Base-by-base conservation (phyloP, 2,329 filamentous ascomycete species). In the Paracamarosporium sp. region DNA sequence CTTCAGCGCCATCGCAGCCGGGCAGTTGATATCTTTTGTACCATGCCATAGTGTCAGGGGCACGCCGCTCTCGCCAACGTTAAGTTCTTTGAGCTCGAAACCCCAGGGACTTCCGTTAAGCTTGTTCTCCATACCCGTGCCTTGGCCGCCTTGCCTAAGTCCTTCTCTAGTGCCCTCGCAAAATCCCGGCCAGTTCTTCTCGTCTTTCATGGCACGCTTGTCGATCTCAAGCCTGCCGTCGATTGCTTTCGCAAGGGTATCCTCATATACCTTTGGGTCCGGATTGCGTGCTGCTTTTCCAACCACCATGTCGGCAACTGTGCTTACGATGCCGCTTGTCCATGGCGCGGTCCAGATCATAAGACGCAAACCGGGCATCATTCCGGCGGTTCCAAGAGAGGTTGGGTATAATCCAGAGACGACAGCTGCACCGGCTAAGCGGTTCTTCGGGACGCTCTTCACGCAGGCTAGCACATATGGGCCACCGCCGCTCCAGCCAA, bases 391-490 rank as follows among this genome's bases (percentile, higher is more conserved):
- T 4, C 73, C 67, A 17, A 68, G 54, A 25, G 66, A 61, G 4
- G 62, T 41, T 2, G 72, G 68, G 47, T 70, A 73, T 20, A 71
- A 46, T 0, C 68, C 70, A 11, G 66, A 66, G 27, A 70, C 64
- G 12, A 74, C 57, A 1, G 62, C 65, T 7, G 55, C 71, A 13
- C 66, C 69, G 11, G 67, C 45, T 5, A 74, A 50, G 5, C 71
- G 62, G 15, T 65, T 62, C 25, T 56, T 63, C 7, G 78, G 73
- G 15, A 83, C 63, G 4, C 60, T 57, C 40, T 75, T 70, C 12
- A 81, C 75, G 60, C 81, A 84, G 22, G 81, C 81, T 11, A 83
- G 65, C 1, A 77, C 76, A 61, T 81, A 83, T 0, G 81, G 80
- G 1, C 79, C 79, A 20, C 82, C 82, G 7, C 81, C 82, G 0